Percentiles rank a stretch among this genome's conserved stretches.
These are phyloP conservation scores for Pisolithus marmoratus DNA, from an alignment of 768 basidiomycete species.

Conservation along the genomic window DNA sequence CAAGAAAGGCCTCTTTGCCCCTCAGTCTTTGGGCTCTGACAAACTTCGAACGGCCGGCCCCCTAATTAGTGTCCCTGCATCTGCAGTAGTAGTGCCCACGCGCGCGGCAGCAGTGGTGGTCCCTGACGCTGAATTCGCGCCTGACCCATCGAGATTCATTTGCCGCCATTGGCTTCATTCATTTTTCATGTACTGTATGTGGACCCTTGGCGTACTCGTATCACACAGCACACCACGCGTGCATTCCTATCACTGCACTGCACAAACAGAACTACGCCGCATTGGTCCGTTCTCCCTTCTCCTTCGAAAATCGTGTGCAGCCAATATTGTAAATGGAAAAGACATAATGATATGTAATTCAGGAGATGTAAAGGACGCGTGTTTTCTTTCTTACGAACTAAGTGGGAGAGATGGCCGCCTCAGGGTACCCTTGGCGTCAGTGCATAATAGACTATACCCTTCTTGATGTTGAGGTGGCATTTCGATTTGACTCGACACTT, in stretches of 20 bases:
- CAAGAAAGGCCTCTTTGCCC: conserved; percentile 7
- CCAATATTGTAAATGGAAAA: not conserved
- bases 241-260: not conserved
- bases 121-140: too few species aligned
- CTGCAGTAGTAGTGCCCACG: too few species aligned
- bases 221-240: too few species aligned
- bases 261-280: too few species aligned
- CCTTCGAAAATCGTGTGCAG: not conserved
- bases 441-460: not conserved
- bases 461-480: not conserved
- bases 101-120: too few species aligned
- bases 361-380: not conserved
- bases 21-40: not conserved
- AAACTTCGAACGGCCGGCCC: too few species aligned
- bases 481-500: conserved; percentile 11
- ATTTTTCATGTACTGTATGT: too few species aligned
- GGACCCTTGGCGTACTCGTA: too few species aligned
- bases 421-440: not conserved
- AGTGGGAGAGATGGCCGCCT: not conserved
- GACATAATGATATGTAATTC: too few species aligned
- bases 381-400: not conserved
- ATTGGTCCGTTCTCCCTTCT: not conserved
- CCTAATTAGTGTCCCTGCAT: too few species aligned
- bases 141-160: too few species aligned
- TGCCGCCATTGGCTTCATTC: too few species aligned